These are phyloP conservation scores for Pilasporangium apinafurcum DNA, from an alignment of 352 stramenopile genomes.

Conservation along the genomic window DNA sequence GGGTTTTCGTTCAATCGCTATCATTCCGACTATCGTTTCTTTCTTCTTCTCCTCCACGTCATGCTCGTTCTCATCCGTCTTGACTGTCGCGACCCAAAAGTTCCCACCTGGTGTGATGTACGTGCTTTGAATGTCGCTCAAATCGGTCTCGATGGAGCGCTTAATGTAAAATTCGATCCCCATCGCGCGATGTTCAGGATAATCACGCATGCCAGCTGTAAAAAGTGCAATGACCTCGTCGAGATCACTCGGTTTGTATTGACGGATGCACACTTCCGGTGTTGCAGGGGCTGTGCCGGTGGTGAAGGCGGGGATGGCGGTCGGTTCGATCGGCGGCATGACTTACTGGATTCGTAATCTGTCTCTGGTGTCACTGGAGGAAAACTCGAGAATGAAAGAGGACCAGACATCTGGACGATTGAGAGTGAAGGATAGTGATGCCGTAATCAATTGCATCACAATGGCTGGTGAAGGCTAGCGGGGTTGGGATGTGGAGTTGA, in stretches of 20 bases:
- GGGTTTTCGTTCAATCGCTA: constrained; percentile 1
- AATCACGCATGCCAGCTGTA: constrained; percentile 2
- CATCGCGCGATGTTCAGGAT: constrained; percentile 6
- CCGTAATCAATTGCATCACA: too few species aligned
- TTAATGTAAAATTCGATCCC: constrained; percentile 18
- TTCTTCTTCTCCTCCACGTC: background rate
- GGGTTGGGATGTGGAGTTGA: too few species aligned
- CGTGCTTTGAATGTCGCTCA: constrained; percentile 17
- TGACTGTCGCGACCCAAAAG: constrained; percentile 23
- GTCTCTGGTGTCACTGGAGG: too few species aligned
- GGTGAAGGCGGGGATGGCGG: background rate
- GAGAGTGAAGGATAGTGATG: too few species aligned
- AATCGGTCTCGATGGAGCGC: constrained; percentile 15
- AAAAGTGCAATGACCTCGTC: constrained; percentile 10
- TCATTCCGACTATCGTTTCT: constrained; percentile 6
- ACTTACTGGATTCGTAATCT: too few species aligned
- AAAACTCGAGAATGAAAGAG: too few species aligned
- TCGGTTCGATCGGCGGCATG: background rate
- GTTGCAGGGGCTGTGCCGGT: background rate
- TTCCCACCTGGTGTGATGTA: constrained; percentile 18
- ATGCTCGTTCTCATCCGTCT: background rate
- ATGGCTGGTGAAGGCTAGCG: too few species aligned
- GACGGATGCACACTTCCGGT: constrained; percentile 9
- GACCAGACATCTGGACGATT: too few species aligned
- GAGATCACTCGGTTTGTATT: constrained; percentile 13